Base-by-base conservation (phyloP, 2,329 filamentous ascomycete genomes). In the Lachnellula subtilissima region DNA sequence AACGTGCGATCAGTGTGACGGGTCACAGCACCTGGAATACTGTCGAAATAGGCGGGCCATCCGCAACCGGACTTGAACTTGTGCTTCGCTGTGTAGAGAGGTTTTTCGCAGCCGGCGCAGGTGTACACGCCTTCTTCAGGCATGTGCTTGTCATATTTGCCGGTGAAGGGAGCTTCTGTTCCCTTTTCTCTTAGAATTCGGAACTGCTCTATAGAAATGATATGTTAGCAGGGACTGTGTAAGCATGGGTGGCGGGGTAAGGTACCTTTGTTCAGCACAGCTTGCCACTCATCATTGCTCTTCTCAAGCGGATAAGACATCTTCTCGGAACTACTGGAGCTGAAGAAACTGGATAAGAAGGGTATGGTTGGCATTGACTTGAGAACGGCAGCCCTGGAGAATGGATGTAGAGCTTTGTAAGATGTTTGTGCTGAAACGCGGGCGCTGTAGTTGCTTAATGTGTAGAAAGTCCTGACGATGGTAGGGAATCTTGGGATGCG, bases 1-100 rank as follows among this genome's bases (percentile, higher is more conserved):
- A 91, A 81, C 0, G 85, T 78, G 48, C 74, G 76, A 72, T 99
- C 94, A 61, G 85, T 84, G 68, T 93, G 87, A 60, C 93, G 80
- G 37, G 84, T 89, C 12, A 99, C 91, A 0, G 93, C 93, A 2
- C 91, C 92, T 0, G 94, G 93, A 51, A 99, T 84, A 63, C 88
- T 93, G 74, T 99, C 94, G 71, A 93, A 99, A 75, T 97, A 99
- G 12, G 94, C 94, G 0, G 94, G 94, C 94, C 94, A 99, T 59
- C 94, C 94, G 74, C 94, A 99, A 43, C 91, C 91, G 17, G 89
- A 95, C 73, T 89, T 89, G 81, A 99, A 99, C 74, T 99, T 99
- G 75, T 96, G 92, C 61, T 81, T 81, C 28, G 94, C 92, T 72
- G 86, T 93, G 82, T 99, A 99, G 17, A 99, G 84, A 5, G 94